Conservation (phyloP, 495 filamentous ascomycete genomes). For the Annulohypoxylon moriforme region DNA sequence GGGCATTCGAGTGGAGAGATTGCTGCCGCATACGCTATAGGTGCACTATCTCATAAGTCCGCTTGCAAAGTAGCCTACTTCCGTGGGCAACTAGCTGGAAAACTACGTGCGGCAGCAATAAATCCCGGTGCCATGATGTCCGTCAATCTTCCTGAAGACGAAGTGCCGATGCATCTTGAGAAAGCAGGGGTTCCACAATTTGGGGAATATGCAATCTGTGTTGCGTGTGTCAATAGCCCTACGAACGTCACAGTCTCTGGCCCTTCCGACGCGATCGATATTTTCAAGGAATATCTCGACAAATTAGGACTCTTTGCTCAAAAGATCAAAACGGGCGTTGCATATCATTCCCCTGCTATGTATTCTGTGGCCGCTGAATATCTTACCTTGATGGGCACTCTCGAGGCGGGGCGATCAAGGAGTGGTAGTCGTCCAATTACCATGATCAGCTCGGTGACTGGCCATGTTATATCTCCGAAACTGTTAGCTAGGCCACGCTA, state of each 20-base stretch:
- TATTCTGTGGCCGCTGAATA: conserved; percentile 51
- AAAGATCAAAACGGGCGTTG: conserved; percentile 48
- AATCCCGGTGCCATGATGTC: conserved; percentile 54
- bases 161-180: conserved; percentile 35
- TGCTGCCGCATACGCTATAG: conserved; percentile 49
- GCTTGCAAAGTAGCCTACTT: conserved; percentile 58
- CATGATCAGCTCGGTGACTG: not conserved
- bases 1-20: conserved; percentile 72
- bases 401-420: not conserved
- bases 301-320: conserved; percentile 54
- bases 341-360: conserved; percentile 57
- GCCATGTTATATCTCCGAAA: not conserved
- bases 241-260: conserved; percentile 57
- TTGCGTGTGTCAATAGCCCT: conserved; percentile 63
- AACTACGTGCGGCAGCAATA: not conserved
- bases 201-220: not conserved
- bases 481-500: conserved; percentile 40
- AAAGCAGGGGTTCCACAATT: not conserved
- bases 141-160: conserved; percentile 47
- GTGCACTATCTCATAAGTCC: conserved; percentile 50
- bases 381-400: not conserved
- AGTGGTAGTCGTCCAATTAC: not conserved
- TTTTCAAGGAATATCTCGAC: conserved; percentile 41
- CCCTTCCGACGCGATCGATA: conserved; percentile 44
- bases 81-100: conserved; percentile 34